Percentiles rank a stretch among this genome's conserved stretches.
Conservation (phyloP, 306 rosid genomes). For the Adenanthera pavonina region DNA sequence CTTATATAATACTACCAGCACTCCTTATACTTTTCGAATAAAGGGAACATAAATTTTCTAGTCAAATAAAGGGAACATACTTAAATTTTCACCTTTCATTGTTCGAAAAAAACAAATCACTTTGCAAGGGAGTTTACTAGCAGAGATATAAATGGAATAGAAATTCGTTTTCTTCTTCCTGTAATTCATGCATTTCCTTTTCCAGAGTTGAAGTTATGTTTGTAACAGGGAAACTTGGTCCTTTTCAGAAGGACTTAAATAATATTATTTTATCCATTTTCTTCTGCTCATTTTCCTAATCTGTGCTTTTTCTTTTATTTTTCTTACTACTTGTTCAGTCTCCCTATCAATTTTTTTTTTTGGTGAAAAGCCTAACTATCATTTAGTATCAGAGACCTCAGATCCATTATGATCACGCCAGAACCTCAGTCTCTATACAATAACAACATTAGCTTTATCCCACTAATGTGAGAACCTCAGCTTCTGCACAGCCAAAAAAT, state of each 20-base stretch:
- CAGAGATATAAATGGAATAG: neutral
- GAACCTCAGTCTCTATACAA: neutral
- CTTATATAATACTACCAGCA: neutral
- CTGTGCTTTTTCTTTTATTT: neutral
- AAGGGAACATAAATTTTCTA: too few relatives aligned
- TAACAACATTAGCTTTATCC: too few relatives aligned
- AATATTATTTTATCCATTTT: neutral
- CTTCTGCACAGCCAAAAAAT: neutral
- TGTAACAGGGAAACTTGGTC: neutral
- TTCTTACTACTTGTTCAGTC: neutral
- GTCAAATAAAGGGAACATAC: too few relatives aligned
- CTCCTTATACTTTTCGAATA: neutral
- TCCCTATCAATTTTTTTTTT: neutral
- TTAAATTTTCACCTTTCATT: too few relatives aligned
- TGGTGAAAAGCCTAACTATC: too few relatives aligned
- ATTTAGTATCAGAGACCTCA: neutral
- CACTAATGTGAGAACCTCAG: neutral
- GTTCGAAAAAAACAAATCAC: neutral
- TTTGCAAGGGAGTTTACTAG: neutral
- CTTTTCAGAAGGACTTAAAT: neutral
- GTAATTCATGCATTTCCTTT: neutral
- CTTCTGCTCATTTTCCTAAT: too few relatives aligned
- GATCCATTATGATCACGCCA: neutral
- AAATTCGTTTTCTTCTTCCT: neutral
- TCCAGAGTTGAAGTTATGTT: neutral